Conservation (phyloP, 1,284 basidiomycete genomes). For the Ceratobasidium sp. region DNA sequence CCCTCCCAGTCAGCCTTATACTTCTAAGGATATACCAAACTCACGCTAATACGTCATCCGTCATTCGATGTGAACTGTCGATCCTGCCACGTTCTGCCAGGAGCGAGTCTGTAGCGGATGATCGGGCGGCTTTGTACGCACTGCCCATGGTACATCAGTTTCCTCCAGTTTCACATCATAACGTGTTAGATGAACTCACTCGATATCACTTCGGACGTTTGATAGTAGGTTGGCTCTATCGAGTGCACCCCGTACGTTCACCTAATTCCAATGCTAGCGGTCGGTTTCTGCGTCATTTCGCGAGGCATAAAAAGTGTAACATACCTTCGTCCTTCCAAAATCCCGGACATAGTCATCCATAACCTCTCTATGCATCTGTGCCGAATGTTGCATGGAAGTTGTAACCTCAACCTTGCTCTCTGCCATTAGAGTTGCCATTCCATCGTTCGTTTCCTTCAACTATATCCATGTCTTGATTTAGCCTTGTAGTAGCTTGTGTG, state of each 20-base stretch:
- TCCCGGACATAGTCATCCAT: slow-evolving; percentile 91
- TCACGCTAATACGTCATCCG: slow-evolving; percentile 91
- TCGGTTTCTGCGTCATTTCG: not conserved
- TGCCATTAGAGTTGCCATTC: slow-evolving; percentile 75
- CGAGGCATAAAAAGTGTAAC: slow-evolving; percentile 46
- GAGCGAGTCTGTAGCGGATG: slow-evolving; percentile 87
- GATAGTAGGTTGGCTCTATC: slow-evolving; percentile 90
- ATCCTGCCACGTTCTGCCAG: slow-evolving; percentile 90
- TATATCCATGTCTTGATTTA: slow-evolving; percentile 56
- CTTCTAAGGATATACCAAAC: slow-evolving; percentile 53
- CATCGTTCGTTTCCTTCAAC: slow-evolving; percentile 88
- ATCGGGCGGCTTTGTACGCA: slow-evolving; percentile 80
- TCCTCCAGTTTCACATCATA: not conserved
- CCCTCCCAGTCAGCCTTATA: not conserved
- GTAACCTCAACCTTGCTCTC: slow-evolving; percentile 83
- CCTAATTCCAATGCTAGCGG: slow-evolving; percentile 60
- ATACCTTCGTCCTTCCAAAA: slow-evolving; percentile 84
- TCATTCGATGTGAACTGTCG: slow-evolving; percentile 94
- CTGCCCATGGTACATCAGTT: slow-evolving; percentile 59
- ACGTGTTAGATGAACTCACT: slow-evolving; percentile 67
- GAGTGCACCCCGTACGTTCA: slow-evolving; percentile 85
- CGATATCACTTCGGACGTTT: slow-evolving; percentile 96
- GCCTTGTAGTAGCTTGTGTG: slow-evolving; percentile 5
- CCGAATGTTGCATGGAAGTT: slow-evolving; percentile 87
- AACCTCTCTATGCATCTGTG: slow-evolving; percentile 92